A percentile compares a stretch with the other conserved stretches of the same genome.
Conservation (phyloP, 257 asterid species). For the Solanum chilense region DNA sequence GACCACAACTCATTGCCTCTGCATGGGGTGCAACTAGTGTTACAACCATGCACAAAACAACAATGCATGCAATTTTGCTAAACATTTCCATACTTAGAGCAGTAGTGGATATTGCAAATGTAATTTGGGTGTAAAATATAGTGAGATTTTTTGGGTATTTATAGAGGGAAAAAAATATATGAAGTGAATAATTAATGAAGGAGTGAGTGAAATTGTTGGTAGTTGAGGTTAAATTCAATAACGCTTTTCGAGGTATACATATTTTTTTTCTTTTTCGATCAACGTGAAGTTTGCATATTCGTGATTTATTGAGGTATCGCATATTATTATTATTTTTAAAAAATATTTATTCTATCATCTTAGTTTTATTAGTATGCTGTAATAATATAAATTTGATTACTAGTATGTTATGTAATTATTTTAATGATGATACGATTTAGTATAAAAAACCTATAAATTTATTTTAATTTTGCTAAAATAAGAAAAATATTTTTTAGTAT, state of each 20-base stretch:
- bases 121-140: background rate
- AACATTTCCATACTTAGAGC: background rate
- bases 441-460: background rate
- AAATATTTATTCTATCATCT: too few species aligned
- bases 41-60: background rate
- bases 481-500: too few species aligned
- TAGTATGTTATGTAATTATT: too few species aligned
- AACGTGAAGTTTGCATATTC: background rate
- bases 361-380: too few species aligned
- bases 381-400: too few species aligned
- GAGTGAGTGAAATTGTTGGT: background rate
- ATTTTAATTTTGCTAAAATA: background rate
- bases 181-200: background rate
- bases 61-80: background rate
- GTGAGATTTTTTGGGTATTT: background rate
- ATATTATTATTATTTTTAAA: too few species aligned
- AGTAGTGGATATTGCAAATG: background rate
- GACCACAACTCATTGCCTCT: background rate
- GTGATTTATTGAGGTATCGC: too few species aligned
- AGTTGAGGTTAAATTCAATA: background rate
- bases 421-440: background rate
- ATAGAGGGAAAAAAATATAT: background rate
- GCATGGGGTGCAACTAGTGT: conserved; percentile 3
- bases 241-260: background rate
- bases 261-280: too few species aligned